Evolutionary conservation across 371 early-diverging fungal species (phyloP), one percentile per base, ranked within the genome.

Genomic region (Mortierella sp.): DNA sequence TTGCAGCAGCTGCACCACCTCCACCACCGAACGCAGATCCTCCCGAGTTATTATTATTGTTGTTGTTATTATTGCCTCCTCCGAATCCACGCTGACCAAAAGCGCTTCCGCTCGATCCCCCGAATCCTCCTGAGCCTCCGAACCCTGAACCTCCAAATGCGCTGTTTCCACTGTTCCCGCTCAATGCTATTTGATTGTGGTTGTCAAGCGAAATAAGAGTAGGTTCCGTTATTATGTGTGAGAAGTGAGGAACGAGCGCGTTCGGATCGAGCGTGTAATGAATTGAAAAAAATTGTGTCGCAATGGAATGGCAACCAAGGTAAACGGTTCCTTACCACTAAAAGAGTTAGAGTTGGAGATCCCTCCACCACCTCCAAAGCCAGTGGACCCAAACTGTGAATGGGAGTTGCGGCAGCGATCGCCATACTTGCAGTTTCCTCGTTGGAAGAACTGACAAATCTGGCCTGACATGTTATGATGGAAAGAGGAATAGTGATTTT

Each of bases 391-490:
- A 63, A 84, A 81, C 68, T 71, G 70, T 10, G 57, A 82, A 73
- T 93, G 93, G 54, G 88, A 86, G 76, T 87, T 88, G 24, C 80
- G 89, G 74, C 93, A 93, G 44, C 74, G 81, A 73, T 80, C 89
- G 38, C 93, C 93, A 3, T 83, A 87, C 38, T 72, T 83, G 72
- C 93, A 93, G 50, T 75, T 85, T 4, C 92, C 91, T 74, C 86
- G 78, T 60, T 81, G 88, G 73, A 89, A 93, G 78, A 88, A 92
- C 73, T 88, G 84, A 75, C 93, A 93, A 50, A 86, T 58, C 42
- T 63, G 77, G 9, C 76, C 77, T 9, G 85, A 80, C 84, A 84
- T 48, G 71, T 9, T 60, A 0, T 55, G 26, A 54, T 60, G 45
- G 38, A 7, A 45, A 13, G 10, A 60, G 9, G 57, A 11, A 28